Base-by-base conservation (phyloP, 805 yeast species). In the Candida stauntonica region DNA sequence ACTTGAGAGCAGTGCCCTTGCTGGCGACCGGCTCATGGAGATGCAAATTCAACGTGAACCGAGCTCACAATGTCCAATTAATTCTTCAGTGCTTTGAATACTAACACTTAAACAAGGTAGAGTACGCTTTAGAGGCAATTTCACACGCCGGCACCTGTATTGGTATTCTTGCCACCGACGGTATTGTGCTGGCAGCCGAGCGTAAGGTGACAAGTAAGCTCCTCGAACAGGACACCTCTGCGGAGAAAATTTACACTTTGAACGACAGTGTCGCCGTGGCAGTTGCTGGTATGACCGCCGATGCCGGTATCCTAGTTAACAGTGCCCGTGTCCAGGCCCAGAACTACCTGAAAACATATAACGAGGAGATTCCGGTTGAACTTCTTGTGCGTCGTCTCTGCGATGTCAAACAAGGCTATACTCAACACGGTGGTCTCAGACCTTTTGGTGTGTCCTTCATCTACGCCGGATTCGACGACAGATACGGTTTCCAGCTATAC, bases 91-190 rank as follows among this genome's bases (percentile, higher is more conserved):
- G n/a, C n/a, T n/a, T n/a, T 24, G 12, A 3, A 24, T 29, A 27
- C 45, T 41, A 44, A 46, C 45, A 26, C 7, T 5, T 17, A n/a
- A 13, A 9, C 1, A 17, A 73, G 77, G 91, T 88, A 16, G 99
- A 93, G 64, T 93, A 93, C 55, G 99, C 98, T 4, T 77, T 88
- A 58, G 98, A 93, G 62, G 97, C 97, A 45, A 81, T 91, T 54
- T 89, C 98, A 28, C 98, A 91, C 59, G 97, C 95, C 20, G 99
- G 95, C 63, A 91, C 99, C 35, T 87, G 96, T 11, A 87, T 96
- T 40, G 95, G 96, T 35, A 95, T 91, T 33, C 79, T 93, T 49
- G 75, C 87, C 36, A 78, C 79, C 51, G 87, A 93, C 54, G 77
- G 99, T 31, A 91, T 93, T 39, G 97, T 89, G 21, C 72, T 93